Evolutionary conservation across 2,329 filamentous ascomycete species (phyloP).

Genomic region (Ophiostoma montium): DNA sequence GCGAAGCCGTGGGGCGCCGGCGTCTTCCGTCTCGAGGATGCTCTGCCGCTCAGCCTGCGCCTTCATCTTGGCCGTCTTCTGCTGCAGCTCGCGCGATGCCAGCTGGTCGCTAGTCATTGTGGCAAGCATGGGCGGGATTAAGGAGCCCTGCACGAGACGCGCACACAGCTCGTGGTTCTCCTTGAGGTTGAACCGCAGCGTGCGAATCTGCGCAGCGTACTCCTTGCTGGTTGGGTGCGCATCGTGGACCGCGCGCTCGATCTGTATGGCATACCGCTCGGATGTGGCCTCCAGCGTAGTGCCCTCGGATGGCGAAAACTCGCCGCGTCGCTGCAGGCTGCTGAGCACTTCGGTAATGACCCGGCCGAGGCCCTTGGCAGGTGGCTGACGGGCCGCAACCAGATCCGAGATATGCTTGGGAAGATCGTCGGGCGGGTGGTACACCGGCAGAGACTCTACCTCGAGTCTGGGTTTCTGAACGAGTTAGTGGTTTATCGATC

Average conservation of each 20-base stretch:
- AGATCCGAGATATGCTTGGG: slow-evolving; percentile 39
- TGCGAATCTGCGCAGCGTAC: slow-evolving; percentile 52
- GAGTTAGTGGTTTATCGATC: background rate
- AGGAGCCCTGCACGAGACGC: slow-evolving; percentile 55
- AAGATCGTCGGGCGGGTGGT: slow-evolving; percentile 37
- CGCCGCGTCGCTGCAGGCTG: slow-evolving; percentile 50
- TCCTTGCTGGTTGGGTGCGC: slow-evolving; percentile 37
- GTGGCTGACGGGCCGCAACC: slow-evolving; percentile 48
- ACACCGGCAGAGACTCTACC: slow-evolving; percentile 28
- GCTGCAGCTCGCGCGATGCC: slow-evolving; percentile 78
- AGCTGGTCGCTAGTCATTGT: slow-evolving; percentile 83
- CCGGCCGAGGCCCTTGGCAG: slow-evolving; percentile 57
- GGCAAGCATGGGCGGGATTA: slow-evolving; percentile 66
- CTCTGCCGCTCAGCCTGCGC: slow-evolving; percentile 70
- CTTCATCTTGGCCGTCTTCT: slow-evolving; percentile 61
- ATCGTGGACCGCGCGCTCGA: slow-evolving; percentile 58
- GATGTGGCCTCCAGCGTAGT: slow-evolving; percentile 50
- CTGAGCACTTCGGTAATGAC: slow-evolving; percentile 52
- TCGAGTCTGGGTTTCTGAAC: slow-evolving; percentile 37
- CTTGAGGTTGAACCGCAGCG: slow-evolving; percentile 76
- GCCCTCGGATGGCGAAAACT: slow-evolving; percentile 48
- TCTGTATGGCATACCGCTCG: slow-evolving; percentile 58
- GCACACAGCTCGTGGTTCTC: slow-evolving; percentile 67
- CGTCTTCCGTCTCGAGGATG: slow-evolving; percentile 64
- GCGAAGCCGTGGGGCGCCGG: slow-evolving; percentile 58